Conservation (phyloP, 345 rosid species). For the Populus deltoides region DNA sequence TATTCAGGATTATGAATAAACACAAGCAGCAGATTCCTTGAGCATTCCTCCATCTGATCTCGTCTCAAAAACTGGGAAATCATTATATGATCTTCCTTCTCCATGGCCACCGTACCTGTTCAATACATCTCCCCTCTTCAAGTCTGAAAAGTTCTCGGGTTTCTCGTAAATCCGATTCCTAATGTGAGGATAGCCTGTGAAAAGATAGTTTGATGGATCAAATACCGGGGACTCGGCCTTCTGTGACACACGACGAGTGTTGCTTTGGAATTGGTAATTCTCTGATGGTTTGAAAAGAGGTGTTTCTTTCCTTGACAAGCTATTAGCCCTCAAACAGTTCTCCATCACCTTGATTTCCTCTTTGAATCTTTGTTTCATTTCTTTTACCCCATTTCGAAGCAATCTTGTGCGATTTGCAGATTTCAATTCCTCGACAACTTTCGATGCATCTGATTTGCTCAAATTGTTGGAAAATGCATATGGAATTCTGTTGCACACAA, state of each 20-base stretch:
- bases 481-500: slow-evolving; percentile 49
- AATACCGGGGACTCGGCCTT: slow-evolving; percentile 64
- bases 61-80: slow-evolving; percentile 47
- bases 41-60: slow-evolving; percentile 35
- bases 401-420: slow-evolving; percentile 28
- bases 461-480: slow-evolving; percentile 18
- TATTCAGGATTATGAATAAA: slow-evolving; percentile 36
- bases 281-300: slow-evolving; percentile 28
- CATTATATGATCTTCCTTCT: slow-evolving; percentile 6
- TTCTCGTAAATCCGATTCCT: slow-evolving; percentile 38
- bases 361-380: slow-evolving; percentile 57
- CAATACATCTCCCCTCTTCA: slow-evolving; percentile 12
- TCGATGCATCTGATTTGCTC: not conserved
- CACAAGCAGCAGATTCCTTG: slow-evolving; percentile 54
- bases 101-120: slow-evolving; percentile 14
- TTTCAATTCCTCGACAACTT: slow-evolving; percentile 4
- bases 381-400: slow-evolving; percentile 17
- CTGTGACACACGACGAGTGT: slow-evolving; percentile 9
- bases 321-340: slow-evolving; percentile 54
- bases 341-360: slow-evolving; percentile 84
- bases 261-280: slow-evolving; percentile 7
- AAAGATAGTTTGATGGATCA: slow-evolving; percentile 52
- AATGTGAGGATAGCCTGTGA: slow-evolving; percentile 72
- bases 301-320: slow-evolving; percentile 30
- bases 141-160: slow-evolving; percentile 27